These are phyloP conservation scores for Pugionium dolabratum DNA, from an alignment of 345 rosid genomes.

Conservation along the genomic window DNA sequence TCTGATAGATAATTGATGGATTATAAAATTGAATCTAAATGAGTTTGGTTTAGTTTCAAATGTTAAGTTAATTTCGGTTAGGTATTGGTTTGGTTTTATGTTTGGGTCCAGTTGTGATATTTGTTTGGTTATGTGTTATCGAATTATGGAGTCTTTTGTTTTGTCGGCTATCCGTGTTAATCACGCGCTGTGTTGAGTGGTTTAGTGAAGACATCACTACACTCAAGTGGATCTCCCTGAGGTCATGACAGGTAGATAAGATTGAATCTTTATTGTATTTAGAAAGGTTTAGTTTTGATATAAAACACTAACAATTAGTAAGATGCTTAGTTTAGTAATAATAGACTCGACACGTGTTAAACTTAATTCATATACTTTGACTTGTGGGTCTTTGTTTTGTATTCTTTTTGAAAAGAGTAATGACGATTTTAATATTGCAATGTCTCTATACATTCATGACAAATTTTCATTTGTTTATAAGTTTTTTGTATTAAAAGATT, in stretches of 20 bases:
- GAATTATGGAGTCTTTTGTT: constrained; percentile 24
- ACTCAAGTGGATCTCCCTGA: constrained; percentile 43
- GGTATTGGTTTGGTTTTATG: background rate
- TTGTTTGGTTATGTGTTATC: background rate
- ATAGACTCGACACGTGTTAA: constrained; percentile 31
- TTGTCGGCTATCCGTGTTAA: constrained; percentile 25
- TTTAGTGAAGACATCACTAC: constrained; percentile 43
- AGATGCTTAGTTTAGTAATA: constrained; percentile 37
- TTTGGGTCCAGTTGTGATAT: constrained; percentile 40
- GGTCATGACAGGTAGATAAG: constrained; percentile 39
- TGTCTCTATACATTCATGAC: background rate
- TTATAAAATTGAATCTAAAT: background rate
- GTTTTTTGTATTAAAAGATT: too few species aligned
- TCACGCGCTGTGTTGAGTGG: constrained; percentile 35
- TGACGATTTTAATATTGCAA: constrained; percentile 7
- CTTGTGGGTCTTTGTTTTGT: constrained; percentile 35
- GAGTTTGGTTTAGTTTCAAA: background rate
- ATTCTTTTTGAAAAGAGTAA: constrained; percentile 25
- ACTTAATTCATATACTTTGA: constrained; percentile 25
- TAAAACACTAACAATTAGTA: constrained; percentile 17
- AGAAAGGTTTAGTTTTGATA: background rate
- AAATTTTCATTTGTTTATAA: background rate
- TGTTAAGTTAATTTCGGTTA: background rate
- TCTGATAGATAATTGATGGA: background rate
- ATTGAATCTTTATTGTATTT: constrained; percentile 14